Conservation (phyloP, 306 rosid genomes). For the Cajanus cajan region DNA sequence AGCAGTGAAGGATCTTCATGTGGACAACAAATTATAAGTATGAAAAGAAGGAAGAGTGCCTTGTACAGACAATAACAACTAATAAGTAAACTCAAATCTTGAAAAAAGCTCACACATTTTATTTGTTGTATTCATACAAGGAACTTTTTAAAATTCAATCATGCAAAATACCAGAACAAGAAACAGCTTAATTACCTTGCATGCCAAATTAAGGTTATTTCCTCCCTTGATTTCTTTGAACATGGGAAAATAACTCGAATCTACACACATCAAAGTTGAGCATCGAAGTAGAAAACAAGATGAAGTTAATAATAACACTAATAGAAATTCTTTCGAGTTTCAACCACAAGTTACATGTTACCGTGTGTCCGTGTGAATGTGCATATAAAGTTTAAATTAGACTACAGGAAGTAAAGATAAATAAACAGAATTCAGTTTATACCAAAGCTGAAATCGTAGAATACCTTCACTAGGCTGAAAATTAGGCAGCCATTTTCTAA, state of each 20-base stretch:
- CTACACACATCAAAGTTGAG: conserved; percentile 37
- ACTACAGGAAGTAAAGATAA: background rate
- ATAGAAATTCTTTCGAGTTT: background rate
- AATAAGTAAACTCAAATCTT: background rate
- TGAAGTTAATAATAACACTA: background rate
- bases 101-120: background rate
- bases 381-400: background rate
- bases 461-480: conserved; percentile 57
- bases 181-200: conserved; percentile 59
- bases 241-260: conserved; percentile 32
- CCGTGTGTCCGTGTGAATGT: background rate
- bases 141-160: background rate
- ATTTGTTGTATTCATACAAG: background rate
- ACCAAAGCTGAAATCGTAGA: background rate
- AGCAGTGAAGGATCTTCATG: conserved; percentile 54
- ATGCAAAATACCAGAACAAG: background rate
- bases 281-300: conserved; percentile 3
- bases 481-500: conserved; percentile 63
- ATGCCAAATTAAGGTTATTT: conserved; percentile 41
- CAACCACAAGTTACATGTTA: background rate
- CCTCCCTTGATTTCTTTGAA: conserved; percentile 53
- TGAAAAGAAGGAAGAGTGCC: conserved; percentile 25
- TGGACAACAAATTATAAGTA: conserved; percentile 13
- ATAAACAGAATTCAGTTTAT: background rate
- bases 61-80: background rate